Evolutionary conservation across 2,329 filamentous ascomycete species (phyloP).

Genomic region (Aphanocladium album): DNA sequence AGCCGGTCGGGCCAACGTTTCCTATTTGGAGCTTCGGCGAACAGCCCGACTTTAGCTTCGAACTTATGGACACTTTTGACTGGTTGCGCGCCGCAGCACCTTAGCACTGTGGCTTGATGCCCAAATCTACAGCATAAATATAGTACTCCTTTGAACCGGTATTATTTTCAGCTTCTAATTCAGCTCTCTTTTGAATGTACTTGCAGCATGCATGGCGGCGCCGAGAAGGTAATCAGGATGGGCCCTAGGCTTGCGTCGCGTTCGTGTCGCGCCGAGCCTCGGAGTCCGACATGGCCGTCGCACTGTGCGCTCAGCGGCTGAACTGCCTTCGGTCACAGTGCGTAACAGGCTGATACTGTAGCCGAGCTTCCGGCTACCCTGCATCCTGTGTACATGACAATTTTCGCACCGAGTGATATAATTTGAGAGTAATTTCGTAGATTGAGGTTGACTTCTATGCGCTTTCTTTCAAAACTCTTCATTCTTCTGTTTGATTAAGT

Average conservation of each 20-base stretch:
- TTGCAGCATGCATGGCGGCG: not conserved
- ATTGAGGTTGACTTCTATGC: not conserved
- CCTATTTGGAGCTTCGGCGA: conserved; percentile 29
- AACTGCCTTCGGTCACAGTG: not conserved
- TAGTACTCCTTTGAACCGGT: too few relatives aligned
- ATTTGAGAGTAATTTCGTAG: not conserved
- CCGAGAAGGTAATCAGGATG: not conserved
- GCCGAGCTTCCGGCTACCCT: not conserved
- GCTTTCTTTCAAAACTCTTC: too few relatives aligned
- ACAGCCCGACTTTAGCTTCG: conserved; percentile 34
- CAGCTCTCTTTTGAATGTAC: too few relatives aligned
- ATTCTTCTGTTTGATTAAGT: too few relatives aligned
- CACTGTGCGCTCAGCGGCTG: not conserved
- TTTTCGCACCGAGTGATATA: not conserved
- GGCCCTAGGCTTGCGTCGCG: not conserved
- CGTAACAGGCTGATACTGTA: not conserved
- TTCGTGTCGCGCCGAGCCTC: not conserved
- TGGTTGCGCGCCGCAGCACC: conserved; percentile 24
- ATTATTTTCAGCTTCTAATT: too few relatives aligned
- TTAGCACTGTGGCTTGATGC: too few relatives aligned
- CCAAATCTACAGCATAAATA: too few relatives aligned
- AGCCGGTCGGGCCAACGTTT: conserved; percentile 19
- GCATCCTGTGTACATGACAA: not conserved
- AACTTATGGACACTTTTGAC: conserved; percentile 37
- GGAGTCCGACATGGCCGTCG: not conserved